Conservation (phyloP, 306 rosid species). For the Herpetospermum pedunculosum region DNA sequence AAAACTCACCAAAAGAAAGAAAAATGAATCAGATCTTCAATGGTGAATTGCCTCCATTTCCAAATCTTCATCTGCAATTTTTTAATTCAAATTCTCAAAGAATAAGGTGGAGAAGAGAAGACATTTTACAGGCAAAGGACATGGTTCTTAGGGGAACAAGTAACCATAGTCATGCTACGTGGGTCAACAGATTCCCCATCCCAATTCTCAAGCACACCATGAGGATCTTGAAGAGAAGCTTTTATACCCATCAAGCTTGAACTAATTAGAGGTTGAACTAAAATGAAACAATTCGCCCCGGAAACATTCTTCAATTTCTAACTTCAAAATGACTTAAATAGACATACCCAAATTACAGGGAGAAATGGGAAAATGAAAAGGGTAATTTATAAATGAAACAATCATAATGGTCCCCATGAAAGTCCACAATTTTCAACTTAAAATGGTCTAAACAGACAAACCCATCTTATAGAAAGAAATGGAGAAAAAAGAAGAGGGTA, state of each 20-base stretch:
- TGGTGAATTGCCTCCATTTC: not conserved
- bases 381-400: not conserved
- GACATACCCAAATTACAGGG: not conserved
- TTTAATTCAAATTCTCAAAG: not conserved
- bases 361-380: too few relatives aligned
- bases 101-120: not conserved
- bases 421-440: not conserved
- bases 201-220: too few relatives aligned
- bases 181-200: too few relatives aligned
- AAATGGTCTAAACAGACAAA: not conserved
- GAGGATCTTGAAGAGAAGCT: conserved; percentile 59
- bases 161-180: too few relatives aligned
- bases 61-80: too few relatives aligned
- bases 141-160: too few relatives aligned
- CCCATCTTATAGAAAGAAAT: not conserved
- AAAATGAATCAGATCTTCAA: conserved; percentile 1
- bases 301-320: not conserved
- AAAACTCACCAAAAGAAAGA: conserved; percentile 16
- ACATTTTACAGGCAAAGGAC: too few relatives aligned
- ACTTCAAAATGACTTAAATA: not conserved
- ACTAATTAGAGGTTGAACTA: conserved; percentile 95
- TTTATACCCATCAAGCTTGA: conserved; percentile 72
- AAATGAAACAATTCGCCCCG: not conserved
- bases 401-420: not conserved
- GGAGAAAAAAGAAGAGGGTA: not conserved